phyloP scores from a whole-genome alignment of 495 filamentous ascomycete genomes.

The Filosporella fistucella region DNA sequence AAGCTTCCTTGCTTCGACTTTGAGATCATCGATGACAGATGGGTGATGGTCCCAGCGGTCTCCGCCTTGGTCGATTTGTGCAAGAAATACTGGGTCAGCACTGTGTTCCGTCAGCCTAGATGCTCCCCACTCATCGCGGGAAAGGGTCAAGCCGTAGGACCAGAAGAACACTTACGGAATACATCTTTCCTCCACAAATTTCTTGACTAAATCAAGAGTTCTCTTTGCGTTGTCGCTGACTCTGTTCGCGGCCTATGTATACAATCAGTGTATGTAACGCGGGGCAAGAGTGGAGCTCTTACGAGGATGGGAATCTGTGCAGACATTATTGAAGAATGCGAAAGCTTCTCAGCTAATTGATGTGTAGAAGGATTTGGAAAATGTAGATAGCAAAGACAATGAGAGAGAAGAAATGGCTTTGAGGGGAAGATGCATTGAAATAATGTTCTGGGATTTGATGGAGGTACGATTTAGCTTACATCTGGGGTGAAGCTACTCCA shows the following conservation, averaged over 20 bases:
- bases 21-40: slow-evolving; percentile 79
- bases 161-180: slow-evolving; percentile 54
- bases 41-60: slow-evolving; percentile 75
- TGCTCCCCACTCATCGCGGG: background rate
- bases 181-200: slow-evolving; percentile 96
- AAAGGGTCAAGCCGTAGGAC: too few relatives aligned
- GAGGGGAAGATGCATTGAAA: background rate
- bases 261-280: slow-evolving; percentile 24
- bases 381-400: background rate
- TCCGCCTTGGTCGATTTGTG: slow-evolving; percentile 69
- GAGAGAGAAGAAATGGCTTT: background rate
- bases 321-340: slow-evolving; percentile 51
- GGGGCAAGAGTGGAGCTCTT: slow-evolving; percentile 30
- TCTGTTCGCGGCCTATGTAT: slow-evolving; percentile 41
- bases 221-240: slow-evolving; percentile 81
- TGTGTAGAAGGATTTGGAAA: background rate
- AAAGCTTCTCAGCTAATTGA: background rate
- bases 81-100: slow-evolving; percentile 71
- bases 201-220: slow-evolving; percentile 67
- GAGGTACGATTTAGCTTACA: background rate
- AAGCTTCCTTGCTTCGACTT: slow-evolving; percentile 74
- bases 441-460: background rate
- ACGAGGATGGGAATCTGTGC: slow-evolving; percentile 64
- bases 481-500: slow-evolving; percentile 16
- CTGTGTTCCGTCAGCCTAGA: slow-evolving; percentile 19